Evolutionary conservation across 179 eudicot species (phyloP).

Genomic region (Vitellaria paradoxa): DNA sequence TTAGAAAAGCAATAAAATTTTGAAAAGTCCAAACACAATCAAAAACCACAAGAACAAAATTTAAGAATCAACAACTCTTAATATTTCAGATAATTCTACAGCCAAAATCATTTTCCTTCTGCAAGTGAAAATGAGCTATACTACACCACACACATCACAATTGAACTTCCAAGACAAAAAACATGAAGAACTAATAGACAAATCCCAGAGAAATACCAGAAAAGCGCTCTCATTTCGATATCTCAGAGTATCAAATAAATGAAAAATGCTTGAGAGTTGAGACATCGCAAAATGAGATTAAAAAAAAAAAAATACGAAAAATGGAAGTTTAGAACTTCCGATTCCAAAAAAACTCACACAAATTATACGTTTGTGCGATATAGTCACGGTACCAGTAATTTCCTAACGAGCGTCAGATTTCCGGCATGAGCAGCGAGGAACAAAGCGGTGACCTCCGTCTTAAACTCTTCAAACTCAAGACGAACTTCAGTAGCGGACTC

Average conservation of each 20-base stretch:
- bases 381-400: slow-evolving; percentile 35
- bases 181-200: neutral
- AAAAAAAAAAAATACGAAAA: neutral
- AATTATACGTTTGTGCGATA: too few relatives aligned
- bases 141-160: neutral
- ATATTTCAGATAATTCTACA: neutral
- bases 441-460: slow-evolving; percentile 58
- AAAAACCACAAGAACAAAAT: neutral
- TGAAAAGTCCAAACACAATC: neutral
- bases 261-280: too few relatives aligned
- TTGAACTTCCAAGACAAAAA: neutral
- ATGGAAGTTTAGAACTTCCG: neutral
- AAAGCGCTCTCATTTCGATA: neutral
- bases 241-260: neutral
- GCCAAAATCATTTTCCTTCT: slow-evolving; percentile 1
- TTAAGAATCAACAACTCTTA: neutral
- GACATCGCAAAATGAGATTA: neutral
- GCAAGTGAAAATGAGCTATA: neutral
- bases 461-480: slow-evolving; percentile 57
- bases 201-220: neutral
- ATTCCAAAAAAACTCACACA: neutral
- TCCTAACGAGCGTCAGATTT: slow-evolving; percentile 40
- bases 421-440: slow-evolving; percentile 68
- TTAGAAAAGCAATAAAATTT: too few relatives aligned
- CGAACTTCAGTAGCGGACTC: slow-evolving; percentile 46